Evolutionary conservation across 495 filamentous ascomycete species (phyloP).

Genomic region (Ramalina peruviana): DNA sequence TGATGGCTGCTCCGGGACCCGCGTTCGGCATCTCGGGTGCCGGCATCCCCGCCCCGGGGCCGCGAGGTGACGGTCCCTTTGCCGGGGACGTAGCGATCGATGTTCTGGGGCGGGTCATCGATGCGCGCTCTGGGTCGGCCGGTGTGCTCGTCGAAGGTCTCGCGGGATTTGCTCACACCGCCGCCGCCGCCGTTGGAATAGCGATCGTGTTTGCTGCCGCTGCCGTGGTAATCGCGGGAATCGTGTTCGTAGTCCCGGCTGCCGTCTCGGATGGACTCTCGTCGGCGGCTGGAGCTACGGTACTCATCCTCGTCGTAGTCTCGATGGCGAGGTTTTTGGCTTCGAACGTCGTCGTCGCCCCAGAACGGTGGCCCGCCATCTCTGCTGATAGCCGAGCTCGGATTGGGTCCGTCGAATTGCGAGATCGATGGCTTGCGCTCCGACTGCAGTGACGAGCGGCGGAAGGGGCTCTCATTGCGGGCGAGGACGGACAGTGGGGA

Average conservation of each 20-base stretch:
- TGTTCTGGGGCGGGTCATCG: conserved; percentile 19
- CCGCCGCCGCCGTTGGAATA: not conserved
- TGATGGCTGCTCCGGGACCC: conserved; percentile 17
- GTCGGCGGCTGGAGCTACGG: conserved; percentile 5
- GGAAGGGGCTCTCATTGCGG: conserved; percentile 8
- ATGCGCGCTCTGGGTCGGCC: conserved; percentile 4
- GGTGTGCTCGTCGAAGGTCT: conserved; percentile 1
- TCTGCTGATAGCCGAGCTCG: not conserved
- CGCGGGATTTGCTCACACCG: not conserved
- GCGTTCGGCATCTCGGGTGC: conserved; percentile 20
- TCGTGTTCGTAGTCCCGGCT: conserved; percentile 15
- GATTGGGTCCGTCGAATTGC: not conserved
- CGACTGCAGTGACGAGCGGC: not conserved
- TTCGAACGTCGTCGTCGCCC: conserved; percentile 9
- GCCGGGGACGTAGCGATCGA: conserved; percentile 36
- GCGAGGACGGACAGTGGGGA: not conserved
- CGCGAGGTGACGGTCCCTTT: conserved; percentile 14
- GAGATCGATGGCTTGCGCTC: conserved; percentile 3
- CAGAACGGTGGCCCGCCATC: conserved; percentile 6
- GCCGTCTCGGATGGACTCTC: conserved; percentile 15
- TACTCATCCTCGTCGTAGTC: conserved; percentile 7
- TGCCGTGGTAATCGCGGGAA: conserved; percentile 5
- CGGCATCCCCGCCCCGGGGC: conserved; percentile 16
- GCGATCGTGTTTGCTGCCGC: conserved; percentile 2
- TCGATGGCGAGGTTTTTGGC: conserved; percentile 7